These are phyloP conservation scores for Pichia insulana DNA, from an alignment of 805 yeast genomes.

Conservation along the genomic window DNA sequence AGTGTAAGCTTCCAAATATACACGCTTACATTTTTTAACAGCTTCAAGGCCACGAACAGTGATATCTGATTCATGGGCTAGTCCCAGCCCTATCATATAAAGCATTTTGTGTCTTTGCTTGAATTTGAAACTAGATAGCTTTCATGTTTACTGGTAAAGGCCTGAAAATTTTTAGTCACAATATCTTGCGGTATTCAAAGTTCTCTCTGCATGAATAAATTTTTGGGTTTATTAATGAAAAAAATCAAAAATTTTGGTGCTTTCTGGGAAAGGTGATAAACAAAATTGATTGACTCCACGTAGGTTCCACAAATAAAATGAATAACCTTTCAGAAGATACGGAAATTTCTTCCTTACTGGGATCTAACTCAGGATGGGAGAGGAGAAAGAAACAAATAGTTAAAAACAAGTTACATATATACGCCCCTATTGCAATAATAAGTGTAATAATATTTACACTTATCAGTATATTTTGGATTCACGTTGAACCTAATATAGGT, in stretches of 20 bases:
- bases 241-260: too few species aligned
- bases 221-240: too few species aligned
- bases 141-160: not conserved
- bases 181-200: too few species aligned
- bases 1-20: slow-evolving; percentile 93
- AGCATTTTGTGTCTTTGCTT: slow-evolving; percentile 43
- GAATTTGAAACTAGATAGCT: not conserved
- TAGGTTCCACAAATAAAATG: too few species aligned
- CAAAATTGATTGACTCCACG: too few species aligned
- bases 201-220: too few species aligned
- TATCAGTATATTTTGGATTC: slow-evolving; percentile 9
- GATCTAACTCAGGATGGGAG: not conserved
- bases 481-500: slow-evolving; percentile 24
- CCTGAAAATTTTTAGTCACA: not conserved
- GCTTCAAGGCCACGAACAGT: slow-evolving; percentile 90
- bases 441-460: slow-evolving; percentile 10
- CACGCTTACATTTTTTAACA: slow-evolving; percentile 75
- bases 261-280: not conserved
- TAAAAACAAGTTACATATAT: slow-evolving; percentile 18
- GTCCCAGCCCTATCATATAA: slow-evolving; percentile 84
- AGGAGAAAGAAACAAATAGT: not conserved
- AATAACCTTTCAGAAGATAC: not conserved
- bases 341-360: slow-evolving; percentile 13
- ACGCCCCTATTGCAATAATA: slow-evolving; percentile 19
- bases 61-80: slow-evolving; percentile 81